Conservation (phyloP, 805 yeast genomes). For the Yarrowia divulgata region DNA sequence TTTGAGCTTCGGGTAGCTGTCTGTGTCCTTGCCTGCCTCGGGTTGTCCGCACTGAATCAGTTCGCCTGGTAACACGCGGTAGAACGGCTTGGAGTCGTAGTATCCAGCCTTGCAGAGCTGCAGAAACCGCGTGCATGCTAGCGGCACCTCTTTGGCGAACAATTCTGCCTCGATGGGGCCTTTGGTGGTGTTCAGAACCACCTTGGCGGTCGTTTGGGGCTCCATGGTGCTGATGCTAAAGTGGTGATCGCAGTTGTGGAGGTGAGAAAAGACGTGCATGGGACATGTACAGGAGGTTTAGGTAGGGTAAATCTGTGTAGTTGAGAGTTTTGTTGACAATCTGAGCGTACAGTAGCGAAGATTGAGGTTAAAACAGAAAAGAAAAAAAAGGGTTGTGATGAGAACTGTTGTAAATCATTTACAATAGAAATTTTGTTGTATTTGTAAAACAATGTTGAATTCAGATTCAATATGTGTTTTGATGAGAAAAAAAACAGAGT, state of each 20-base stretch:
- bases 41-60: conserved; percentile 52
- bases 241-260: conserved; percentile 6
- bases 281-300: neutral
- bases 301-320: conserved; percentile 5
- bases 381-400: neutral
- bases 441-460: too few relatives aligned
- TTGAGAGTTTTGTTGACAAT: neutral
- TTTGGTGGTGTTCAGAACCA: conserved; percentile 61
- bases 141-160: conserved; percentile 74
- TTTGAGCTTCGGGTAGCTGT: conserved; percentile 45
- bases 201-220: conserved; percentile 52
- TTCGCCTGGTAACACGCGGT: conserved; percentile 51
- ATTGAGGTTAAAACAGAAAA: neutral
- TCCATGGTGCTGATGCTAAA: conserved; percentile 39
- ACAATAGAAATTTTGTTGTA: too few relatives aligned
- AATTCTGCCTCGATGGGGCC: conserved; percentile 67
- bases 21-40: conserved; percentile 49
- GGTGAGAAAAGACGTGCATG: conserved; percentile 19
- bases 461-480: too few relatives aligned
- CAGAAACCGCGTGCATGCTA: conserved; percentile 58
- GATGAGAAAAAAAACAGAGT: too few relatives aligned
- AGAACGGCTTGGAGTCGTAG: conserved; percentile 56
- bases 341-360: too few relatives aligned
- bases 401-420: too few relatives aligned
- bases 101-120: conserved; percentile 56